phyloP scores from a whole-genome alignment of 129 eudicot species.

The sunflower (Helianthus annuus) region HanXRQr2.0-SUNRISE NC_035445.2:123895533-123896032 shows the following conservation, averaged over 20 bases:
- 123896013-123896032: slow-evolving; percentile 68
- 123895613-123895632: slow-evolving; percentile 82
- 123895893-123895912: slow-evolving; percentile 19
- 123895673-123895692: neutral
- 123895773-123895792: slow-evolving; percentile 86
- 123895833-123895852: slow-evolving; percentile 90
- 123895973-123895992: slow-evolving; percentile 77
- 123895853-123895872: slow-evolving; percentile 86
- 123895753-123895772: slow-evolving; percentile 67
- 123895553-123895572: slow-evolving; percentile 76
- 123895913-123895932: neutral
- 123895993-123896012: slow-evolving; percentile 84
- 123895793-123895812: slow-evolving; percentile 91
- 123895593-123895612: slow-evolving; percentile 90
- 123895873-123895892: slow-evolving; percentile 57
- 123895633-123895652: slow-evolving; percentile 81
- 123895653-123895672: slow-evolving; percentile 40
- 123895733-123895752: slow-evolving; percentile 10
- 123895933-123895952: slow-evolving; percentile 7
- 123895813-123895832: slow-evolving; percentile 84
- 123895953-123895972: slow-evolving; percentile 67
- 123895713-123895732: neutral
- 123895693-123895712: neutral
- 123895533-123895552: slow-evolving; percentile 73
- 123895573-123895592: slow-evolving; percentile 86